A percentile compares a stretch with the other conserved stretches of the same genome.
Evolutionary conservation across 495 filamentous ascomycete species (phyloP).

Genomic region (Diplogelasinospora grovesii): DNA sequence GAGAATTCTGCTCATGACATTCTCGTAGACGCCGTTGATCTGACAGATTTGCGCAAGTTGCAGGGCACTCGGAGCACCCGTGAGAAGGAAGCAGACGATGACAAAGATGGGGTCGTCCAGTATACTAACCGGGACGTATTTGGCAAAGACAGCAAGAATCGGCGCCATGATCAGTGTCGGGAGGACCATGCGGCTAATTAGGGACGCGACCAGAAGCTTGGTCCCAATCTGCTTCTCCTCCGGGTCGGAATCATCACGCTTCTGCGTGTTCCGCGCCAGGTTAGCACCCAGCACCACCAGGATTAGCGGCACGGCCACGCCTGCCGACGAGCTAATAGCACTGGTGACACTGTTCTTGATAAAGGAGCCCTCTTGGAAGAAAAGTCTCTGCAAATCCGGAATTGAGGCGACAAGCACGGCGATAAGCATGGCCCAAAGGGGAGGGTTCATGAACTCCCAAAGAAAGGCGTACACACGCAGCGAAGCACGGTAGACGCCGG

Average conservation of each 20-base stretch:
- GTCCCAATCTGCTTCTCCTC: slow-evolving; percentile 60
- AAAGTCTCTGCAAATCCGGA: slow-evolving; percentile 72
- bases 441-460: slow-evolving; percentile 97
- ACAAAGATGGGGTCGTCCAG: slow-evolving; percentile 97
- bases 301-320: slow-evolving; percentile 91
- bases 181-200: slow-evolving; percentile 86
- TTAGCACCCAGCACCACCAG: slow-evolving; percentile 96
- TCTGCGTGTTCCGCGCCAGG: slow-evolving; percentile 67
- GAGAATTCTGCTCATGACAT: slow-evolving; percentile 83
- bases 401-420: slow-evolving; percentile 86
- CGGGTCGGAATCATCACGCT: slow-evolving; percentile 52
- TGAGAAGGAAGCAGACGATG: slow-evolving; percentile 93
- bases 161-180: slow-evolving; percentile 91
- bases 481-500: slow-evolving; percentile 31
- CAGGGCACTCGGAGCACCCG: slow-evolving; percentile 87
- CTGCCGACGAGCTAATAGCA: slow-evolving; percentile 75
- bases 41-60: slow-evolving; percentile 98
- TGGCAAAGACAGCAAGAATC: slow-evolving; percentile 82
- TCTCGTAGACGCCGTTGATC: slow-evolving; percentile 92
- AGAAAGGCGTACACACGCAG: slow-evolving; percentile 55
- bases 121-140: slow-evolving; percentile 88
- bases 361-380: slow-evolving; percentile 87
- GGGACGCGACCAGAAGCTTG: slow-evolving; percentile 74
- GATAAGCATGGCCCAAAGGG: slow-evolving; percentile 91
- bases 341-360: slow-evolving; percentile 87